phyloP scores from a whole-genome alignment of 2,329 filamentous ascomycete genomes.

The Cladophialophora carrionii region DNA sequence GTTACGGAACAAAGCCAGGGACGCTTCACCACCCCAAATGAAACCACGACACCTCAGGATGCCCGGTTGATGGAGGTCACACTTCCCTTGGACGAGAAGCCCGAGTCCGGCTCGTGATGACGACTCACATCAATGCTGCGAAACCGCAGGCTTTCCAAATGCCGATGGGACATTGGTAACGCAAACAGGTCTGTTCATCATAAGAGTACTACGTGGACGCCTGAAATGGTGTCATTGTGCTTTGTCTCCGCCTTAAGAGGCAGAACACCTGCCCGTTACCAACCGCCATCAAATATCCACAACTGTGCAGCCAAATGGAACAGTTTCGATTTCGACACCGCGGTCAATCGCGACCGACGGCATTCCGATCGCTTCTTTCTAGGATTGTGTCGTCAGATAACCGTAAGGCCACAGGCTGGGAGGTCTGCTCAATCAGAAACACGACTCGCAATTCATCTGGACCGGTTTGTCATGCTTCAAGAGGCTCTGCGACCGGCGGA shows the following conservation, averaged over 20 bases:
- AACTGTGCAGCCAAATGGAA: background rate
- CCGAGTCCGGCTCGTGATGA: background rate
- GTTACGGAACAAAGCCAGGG: background rate
- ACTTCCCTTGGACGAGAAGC: background rate
- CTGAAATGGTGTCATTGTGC: background rate
- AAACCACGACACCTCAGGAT: background rate
- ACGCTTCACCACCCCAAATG: background rate
- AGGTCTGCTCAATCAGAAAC: background rate
- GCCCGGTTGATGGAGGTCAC: slow-evolving; percentile 1
- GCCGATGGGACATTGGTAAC: too few species aligned
- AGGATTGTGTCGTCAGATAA: background rate
- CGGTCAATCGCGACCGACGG: background rate
- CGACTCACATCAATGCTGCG: slow-evolving; percentile 1
- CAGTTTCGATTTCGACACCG: background rate
- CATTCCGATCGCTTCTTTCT: background rate
- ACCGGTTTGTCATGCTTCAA: background rate
- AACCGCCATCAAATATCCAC: background rate
- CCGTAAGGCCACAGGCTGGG: background rate
- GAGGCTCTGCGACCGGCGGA: background rate
- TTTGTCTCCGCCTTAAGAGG: background rate
- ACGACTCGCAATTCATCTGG: background rate
- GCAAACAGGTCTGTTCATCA: background rate
- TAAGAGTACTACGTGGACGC: background rate
- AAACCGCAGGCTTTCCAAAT: too few species aligned
- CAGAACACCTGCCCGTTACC: slow-evolving; percentile 3